Evolutionary conservation across 768 basidiomycete genomes (phyloP).

Genomic region (Podaxis mareebaensis): DNA sequence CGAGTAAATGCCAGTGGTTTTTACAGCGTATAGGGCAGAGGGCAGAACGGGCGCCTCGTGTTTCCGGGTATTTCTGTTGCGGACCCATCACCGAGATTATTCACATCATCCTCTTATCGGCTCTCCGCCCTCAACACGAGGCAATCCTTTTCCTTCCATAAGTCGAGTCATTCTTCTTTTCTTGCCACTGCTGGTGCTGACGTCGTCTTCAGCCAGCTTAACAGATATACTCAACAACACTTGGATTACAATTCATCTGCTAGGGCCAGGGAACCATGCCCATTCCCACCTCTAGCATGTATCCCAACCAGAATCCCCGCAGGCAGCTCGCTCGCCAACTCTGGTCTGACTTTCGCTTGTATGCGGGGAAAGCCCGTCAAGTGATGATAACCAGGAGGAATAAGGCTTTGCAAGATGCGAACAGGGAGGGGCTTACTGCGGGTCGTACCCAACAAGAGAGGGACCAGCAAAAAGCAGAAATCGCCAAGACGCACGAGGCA

Average conservation of each 20-base stretch:
- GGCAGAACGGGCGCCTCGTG: constrained; percentile 11
- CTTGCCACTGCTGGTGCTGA: constrained; percentile 30
- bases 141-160: constrained; percentile 33
- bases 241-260: not conserved
- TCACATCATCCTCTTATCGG: constrained; percentile 18
- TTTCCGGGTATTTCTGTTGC: constrained; percentile 15
- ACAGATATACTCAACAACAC: not conserved
- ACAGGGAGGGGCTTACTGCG: constrained; percentile 31
- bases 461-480: constrained; percentile 27
- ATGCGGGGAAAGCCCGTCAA: constrained; percentile 28
- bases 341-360: constrained; percentile 37
- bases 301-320: constrained; percentile 14
- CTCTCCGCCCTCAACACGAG: constrained; percentile 41
- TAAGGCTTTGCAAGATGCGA: constrained; percentile 22
- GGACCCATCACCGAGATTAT: constrained; percentile 31
- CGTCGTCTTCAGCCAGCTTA: constrained; percentile 18
- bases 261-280: constrained; percentile 4
- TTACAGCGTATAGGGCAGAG: constrained; percentile 13
- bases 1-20: not conserved
- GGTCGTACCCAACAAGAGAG: constrained; percentile 27
- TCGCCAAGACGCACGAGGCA: constrained; percentile 31
- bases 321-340: constrained; percentile 30
- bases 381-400: constrained; percentile 26
- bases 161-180: constrained; percentile 30
- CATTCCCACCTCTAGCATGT: constrained; percentile 14